These are phyloP conservation scores for Chimonanthus praecox DNA, from an alignment of 164 flowering plant species.

Conservation along the genomic window DNA sequence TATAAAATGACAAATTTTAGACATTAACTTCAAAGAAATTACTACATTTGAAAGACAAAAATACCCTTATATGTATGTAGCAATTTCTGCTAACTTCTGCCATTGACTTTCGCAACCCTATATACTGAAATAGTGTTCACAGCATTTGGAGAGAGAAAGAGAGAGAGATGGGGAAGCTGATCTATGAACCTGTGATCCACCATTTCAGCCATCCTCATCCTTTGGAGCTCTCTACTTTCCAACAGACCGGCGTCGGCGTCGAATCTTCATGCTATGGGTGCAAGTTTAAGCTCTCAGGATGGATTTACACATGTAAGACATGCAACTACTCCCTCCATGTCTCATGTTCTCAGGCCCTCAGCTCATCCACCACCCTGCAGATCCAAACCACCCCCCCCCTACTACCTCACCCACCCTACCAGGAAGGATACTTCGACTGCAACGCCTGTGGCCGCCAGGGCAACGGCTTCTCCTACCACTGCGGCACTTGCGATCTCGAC, in stretches of 20 bases:
- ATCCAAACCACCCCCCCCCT: constrained; percentile 24
- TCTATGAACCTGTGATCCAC: neutral
- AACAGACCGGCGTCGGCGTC: neutral
- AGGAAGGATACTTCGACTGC: constrained; percentile 1
- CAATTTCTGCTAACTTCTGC: too few relatives aligned
- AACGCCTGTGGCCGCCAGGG: constrained; percentile 2
- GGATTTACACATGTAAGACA: constrained; percentile 16
- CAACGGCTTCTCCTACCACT: constrained; percentile 2
- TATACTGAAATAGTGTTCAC: too few relatives aligned
- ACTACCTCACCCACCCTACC: constrained; percentile 26
- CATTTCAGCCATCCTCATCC: constrained; percentile 26
- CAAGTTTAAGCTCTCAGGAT: constrained; percentile 9
- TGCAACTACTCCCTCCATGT: constrained; percentile 25
- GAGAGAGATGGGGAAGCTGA: neutral
- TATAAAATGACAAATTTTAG: too few relatives aligned
- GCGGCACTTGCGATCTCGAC: constrained; percentile 3
- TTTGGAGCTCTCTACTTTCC: constrained; percentile 6
- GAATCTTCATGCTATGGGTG: constrained; percentile 11
- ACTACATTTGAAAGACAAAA: too few relatives aligned
- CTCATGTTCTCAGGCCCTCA: constrained; percentile 17
- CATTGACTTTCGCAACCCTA: too few relatives aligned
- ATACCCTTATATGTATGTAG: too few relatives aligned
- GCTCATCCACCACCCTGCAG: constrained; percentile 24
- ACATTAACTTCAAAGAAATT: too few relatives aligned
- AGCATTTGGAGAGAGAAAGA: neutral